A percentile compares a stretch with the other conserved stretches of the same genome.
Conservation (phyloP, 345 rosid species). For the Isatis tinctoria region DNA sequence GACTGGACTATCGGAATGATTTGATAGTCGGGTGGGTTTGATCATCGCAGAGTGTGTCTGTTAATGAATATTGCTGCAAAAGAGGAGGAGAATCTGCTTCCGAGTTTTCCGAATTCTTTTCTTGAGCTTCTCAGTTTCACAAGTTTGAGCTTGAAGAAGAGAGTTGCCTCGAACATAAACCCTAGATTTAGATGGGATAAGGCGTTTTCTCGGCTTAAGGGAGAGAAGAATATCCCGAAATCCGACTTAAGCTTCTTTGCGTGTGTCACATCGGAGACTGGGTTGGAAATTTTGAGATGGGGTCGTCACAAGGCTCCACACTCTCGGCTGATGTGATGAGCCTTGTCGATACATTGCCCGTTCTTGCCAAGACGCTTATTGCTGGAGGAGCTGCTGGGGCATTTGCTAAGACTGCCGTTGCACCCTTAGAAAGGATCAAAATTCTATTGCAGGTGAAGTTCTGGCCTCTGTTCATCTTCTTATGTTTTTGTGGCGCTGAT, state of each 20-base stretch:
- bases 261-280: neutral
- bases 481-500: neutral
- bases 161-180: slow-evolving; percentile 38
- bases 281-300: slow-evolving; percentile 37
- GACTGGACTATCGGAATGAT: neutral
- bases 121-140: slow-evolving; percentile 67
- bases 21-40: slow-evolving; percentile 11
- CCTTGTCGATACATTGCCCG: slow-evolving; percentile 70
- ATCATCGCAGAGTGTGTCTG: slow-evolving; percentile 30
- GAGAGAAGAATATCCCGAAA: slow-evolving; percentile 17
- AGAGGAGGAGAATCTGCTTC: slow-evolving; percentile 55
- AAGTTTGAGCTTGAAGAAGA: slow-evolving; percentile 34
- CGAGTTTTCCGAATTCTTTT: slow-evolving; percentile 42
- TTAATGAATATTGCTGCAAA: slow-evolving; percentile 64
- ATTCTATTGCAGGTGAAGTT: slow-evolving; percentile 79
- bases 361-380: slow-evolving; percentile 79
- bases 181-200: slow-evolving; percentile 94
- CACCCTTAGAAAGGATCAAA: slow-evolving; percentile 86
- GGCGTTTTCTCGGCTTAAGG: slow-evolving; percentile 51
- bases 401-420: slow-evolving; percentile 86
- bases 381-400: slow-evolving; percentile 98
- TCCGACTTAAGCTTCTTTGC: neutral
- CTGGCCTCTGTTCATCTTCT: neutral
- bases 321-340: slow-evolving; percentile 56
- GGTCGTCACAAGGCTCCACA: slow-evolving; percentile 72